These are phyloP conservation scores for Penstemon davidsonii DNA, from an alignment of 257 asterid genomes.

Conservation along the genomic window DNA sequence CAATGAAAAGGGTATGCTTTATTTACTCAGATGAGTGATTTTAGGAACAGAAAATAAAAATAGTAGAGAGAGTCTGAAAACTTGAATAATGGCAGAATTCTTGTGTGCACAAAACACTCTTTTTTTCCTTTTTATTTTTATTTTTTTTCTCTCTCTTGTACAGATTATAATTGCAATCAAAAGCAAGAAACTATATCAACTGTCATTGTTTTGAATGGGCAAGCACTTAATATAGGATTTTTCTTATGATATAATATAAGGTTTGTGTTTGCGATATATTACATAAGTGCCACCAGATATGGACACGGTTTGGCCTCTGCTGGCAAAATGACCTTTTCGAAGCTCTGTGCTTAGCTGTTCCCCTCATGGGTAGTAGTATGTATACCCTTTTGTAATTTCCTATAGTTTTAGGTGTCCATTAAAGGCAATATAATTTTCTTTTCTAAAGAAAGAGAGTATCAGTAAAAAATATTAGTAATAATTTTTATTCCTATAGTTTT, in stretches of 20 bases:
- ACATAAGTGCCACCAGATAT: constrained; percentile 27
- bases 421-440: too few species aligned
- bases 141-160: too few species aligned
- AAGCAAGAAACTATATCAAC: too few species aligned
- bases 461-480: too few species aligned
- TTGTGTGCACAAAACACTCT: constrained; percentile 20
- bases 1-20: not conserved
- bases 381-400: too few species aligned
- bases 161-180: too few species aligned
- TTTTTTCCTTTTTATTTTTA: too few species aligned
- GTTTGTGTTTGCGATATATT: constrained; percentile 5
- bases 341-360: constrained; percentile 29
- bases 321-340: constrained; percentile 26
- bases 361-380: too few species aligned
- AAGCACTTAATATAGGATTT: not conserved
- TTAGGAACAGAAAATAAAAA: not conserved
- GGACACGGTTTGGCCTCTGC: constrained; percentile 35
- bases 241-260: constrained; percentile 13
- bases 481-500: too few species aligned
- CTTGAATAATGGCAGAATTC: constrained; percentile 21
- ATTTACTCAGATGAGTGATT: not conserved
- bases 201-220: not conserved
- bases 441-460: too few species aligned
- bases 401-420: too few species aligned
- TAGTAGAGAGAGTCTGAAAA: too few species aligned